phyloP scores from a whole-genome alignment of 495 filamentous ascomycete genomes.

The Venustampulla echinocandica region DNA sequence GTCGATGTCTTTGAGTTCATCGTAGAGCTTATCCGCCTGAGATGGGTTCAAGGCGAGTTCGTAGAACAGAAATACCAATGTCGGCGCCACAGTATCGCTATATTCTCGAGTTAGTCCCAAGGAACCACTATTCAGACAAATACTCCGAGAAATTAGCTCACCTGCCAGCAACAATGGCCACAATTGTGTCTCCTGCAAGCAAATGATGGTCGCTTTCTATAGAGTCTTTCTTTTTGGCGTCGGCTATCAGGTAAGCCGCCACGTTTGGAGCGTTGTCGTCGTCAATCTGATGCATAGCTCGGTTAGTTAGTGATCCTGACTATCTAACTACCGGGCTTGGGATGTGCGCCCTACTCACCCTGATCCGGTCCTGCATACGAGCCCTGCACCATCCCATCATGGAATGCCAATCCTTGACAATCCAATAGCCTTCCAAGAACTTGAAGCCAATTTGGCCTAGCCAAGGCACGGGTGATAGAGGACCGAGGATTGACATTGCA shows the following conservation, averaged over 20 bases:
- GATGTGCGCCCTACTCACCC: neutral
- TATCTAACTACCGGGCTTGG: neutral
- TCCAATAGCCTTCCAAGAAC: neutral
- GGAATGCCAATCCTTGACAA: neutral
- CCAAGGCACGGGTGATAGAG: neutral
- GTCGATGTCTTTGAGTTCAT: neutral
- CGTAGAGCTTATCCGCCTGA: neutral
- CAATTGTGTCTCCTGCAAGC: neutral
- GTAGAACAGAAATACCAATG: neutral
- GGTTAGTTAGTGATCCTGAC: neutral
- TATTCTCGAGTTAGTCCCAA: neutral
- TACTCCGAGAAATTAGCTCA: no score
- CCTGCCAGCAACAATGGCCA: neutral
- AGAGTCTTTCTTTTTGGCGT: neutral
- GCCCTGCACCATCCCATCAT: neutral
- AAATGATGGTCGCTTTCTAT: neutral
- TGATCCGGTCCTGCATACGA: neutral
- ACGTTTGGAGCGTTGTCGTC: neutral
- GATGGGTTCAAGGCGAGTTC: neutral
- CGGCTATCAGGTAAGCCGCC: neutral
- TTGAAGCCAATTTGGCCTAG: neutral
- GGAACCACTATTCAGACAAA: neutral
- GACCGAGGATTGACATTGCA: neutral
- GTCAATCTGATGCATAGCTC: neutral
- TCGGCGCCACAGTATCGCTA: neutral